Conservation (phyloP, 768 basidiomycete genomes). For the Phaeotremella skinneri region DNA sequence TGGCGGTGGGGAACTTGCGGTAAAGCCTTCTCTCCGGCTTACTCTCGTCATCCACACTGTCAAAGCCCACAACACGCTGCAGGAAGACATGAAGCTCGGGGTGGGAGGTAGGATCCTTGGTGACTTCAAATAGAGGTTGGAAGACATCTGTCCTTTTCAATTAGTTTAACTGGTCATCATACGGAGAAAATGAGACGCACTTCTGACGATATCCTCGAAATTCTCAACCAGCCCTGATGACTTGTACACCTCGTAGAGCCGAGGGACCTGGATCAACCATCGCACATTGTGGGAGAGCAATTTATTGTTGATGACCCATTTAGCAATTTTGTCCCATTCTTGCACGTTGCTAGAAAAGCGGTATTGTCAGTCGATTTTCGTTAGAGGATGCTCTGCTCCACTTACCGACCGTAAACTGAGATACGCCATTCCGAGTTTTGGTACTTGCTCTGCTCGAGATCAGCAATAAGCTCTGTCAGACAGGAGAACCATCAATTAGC, state of each 20-base stretch:
- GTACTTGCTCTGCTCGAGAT: slow-evolving; percentile 97
- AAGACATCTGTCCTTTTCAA: slow-evolving; percentile 72
- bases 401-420: slow-evolving; percentile 81
- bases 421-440: slow-evolving; percentile 99
- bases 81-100: slow-evolving; percentile 94
- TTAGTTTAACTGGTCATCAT: slow-evolving; percentile 1
- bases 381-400: neutral
- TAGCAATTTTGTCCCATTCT: slow-evolving; percentile 98
- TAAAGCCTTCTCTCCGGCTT: slow-evolving; percentile 88
- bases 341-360: slow-evolving; percentile 49
- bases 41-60: slow-evolving; percentile 98
- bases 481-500: neutral
- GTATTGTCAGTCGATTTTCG: neutral
- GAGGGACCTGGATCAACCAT: slow-evolving; percentile 94
- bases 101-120: slow-evolving; percentile 80
- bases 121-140: slow-evolving; percentile 90
- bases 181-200: slow-evolving; percentile 57
- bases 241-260: slow-evolving; percentile 94
- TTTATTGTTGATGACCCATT: slow-evolving; percentile 93
- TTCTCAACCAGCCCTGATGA: slow-evolving; percentile 74
- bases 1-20: slow-evolving; percentile 89
- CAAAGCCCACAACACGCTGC: slow-evolving; percentile 92
- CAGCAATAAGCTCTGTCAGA: slow-evolving; percentile 86
- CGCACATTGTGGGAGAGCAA: slow-evolving; percentile 94
- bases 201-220: slow-evolving; percentile 85